These are phyloP conservation scores for Echinosophora koreensis DNA, from an alignment of 306 rosid genomes.

Conservation along the genomic window DNA sequence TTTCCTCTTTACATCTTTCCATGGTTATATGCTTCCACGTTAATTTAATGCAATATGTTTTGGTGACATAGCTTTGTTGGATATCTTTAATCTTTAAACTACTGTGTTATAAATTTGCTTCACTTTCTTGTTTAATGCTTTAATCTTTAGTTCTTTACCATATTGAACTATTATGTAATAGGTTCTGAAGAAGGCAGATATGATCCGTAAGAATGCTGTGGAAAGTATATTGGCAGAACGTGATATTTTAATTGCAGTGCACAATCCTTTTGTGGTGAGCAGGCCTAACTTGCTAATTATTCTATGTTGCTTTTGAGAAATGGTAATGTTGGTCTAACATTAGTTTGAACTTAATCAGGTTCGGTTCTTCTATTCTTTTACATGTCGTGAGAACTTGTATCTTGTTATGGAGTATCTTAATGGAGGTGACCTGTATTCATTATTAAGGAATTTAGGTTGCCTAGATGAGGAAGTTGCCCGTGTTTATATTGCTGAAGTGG, in stretches of 20 bases:
- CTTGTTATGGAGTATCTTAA: conserved; percentile 99
- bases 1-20: conserved; percentile 13
- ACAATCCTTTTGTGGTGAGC: conserved; percentile 99
- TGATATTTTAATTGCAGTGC: conserved; percentile 96
- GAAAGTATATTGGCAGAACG: conserved; percentile 99
- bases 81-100: not conserved
- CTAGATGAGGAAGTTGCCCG: conserved; percentile 95
- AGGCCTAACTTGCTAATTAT: conserved; percentile 51
- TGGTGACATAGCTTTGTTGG: conserved; percentile 19
- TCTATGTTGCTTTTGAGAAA: conserved; percentile 41
- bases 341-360: conserved; percentile 66
- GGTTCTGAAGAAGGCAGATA: conserved; percentile 98
- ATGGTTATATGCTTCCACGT: conserved; percentile 20
- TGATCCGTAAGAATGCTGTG: conserved; percentile 99
- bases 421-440: conserved; percentile 97
- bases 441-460: conserved; percentile 97
- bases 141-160: conserved; percentile 13
- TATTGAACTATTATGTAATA: conserved; percentile 49
- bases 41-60: conserved; percentile 28
- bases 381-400: conserved; percentile 93
- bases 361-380: conserved; percentile 98
- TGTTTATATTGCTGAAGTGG: conserved; percentile 99
- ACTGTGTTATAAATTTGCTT: conserved; percentile 19
- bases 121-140: conserved; percentile 28
- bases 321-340: conserved; percentile 45